Evolutionary conservation across 164 flowering plant genomes (phyloP), one percentile per base, ranked within the genome.

Genomic region (Cinnamomum micranthum): DNA sequence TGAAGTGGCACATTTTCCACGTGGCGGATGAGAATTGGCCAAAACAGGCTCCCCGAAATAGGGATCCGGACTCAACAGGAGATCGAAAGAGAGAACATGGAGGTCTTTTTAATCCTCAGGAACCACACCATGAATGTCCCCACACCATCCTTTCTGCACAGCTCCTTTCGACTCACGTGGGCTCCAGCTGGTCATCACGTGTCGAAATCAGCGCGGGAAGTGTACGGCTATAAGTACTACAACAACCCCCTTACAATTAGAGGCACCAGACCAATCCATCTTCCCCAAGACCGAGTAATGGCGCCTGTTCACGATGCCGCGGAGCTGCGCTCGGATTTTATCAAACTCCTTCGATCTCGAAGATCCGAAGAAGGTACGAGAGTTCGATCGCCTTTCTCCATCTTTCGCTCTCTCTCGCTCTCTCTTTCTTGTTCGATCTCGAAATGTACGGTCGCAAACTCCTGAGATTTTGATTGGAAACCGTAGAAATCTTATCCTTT

Each of bases 301-400:
- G 47, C 47, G 47, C 11, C 2, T 41, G 47, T 9, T 7, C 1
- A 6, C 25, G 77, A 65, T 10, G 81, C 76, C 13, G 78, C 76
- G 35, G 71, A 81, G 76, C 84, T 92, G n/a, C 85, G 92, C 14
- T 81, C 81, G 19, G 79, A 88, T 20, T 90, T 92, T 73, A 77
- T 89, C 20, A 71, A 82, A 11, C 68, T 85, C 22, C 86, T 92
- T 3, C 90, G 87, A 25, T 78, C 85, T 72, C 84, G 94, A 50
- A 84, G 94, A 52, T 77, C 88, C 2, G 77, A 73, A 9, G 86
- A 88, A 80, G 91, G 92, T 86, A 23, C 52, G 1, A 22, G 31
- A 59, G 63, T 59, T 62, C 12, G 11, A 13, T 23, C n/a, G 35
- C 12, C n/a, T n/a, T n/a, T n/a, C n/a, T n/a, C 51, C 20, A 0